These are phyloP conservation scores for Parathielavia hyrcaniae DNA, from an alignment of 495 filamentous ascomycete species.

Conservation along the genomic window DNA sequence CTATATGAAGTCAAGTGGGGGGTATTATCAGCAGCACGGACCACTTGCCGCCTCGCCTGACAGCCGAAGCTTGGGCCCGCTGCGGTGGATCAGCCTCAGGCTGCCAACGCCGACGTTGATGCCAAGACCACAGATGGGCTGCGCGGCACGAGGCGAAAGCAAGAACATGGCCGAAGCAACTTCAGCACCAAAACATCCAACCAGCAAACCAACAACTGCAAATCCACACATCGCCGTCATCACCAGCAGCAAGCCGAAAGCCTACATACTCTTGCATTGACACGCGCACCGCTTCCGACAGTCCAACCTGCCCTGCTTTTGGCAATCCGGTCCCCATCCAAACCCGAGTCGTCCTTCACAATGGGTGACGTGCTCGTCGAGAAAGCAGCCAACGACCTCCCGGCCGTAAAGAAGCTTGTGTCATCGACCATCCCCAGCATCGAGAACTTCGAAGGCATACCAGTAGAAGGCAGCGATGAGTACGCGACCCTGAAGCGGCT, in stretches of 20 bases:
- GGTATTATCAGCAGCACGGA: slow-evolving; percentile 8
- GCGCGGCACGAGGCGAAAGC: slow-evolving; percentile 31
- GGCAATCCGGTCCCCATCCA: not conserved
- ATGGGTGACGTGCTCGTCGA: slow-evolving; percentile 85
- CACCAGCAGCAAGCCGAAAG: not conserved
- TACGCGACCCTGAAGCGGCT: slow-evolving; percentile 93
- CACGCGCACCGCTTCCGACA: not conserved
- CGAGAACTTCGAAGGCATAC: slow-evolving; percentile 76
- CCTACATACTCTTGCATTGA: not conserved
- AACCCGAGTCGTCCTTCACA: slow-evolving; percentile 23
- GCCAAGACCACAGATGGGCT: slow-evolving; percentile 16
- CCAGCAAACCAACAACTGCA: not conserved
- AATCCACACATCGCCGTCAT: not conserved
- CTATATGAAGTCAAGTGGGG: not conserved
- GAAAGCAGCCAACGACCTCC: slow-evolving; percentile 63
- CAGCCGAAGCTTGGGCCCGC: slow-evolving; percentile 7
- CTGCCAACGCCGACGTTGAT: slow-evolving; percentile 22
- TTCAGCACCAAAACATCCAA: slow-evolving; percentile 8
- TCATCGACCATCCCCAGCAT: slow-evolving; percentile 85
- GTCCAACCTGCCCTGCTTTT: not conserved
- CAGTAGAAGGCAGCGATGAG: slow-evolving; percentile 79
- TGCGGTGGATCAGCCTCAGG: slow-evolving; percentile 19
- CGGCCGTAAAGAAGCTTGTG: slow-evolving; percentile 68
- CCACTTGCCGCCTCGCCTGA: slow-evolving; percentile 4
- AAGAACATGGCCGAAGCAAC: slow-evolving; percentile 24